phyloP scores from a whole-genome alignment of 2,329 filamentous ascomycete genomes.

The Ascosphaera pollenicola region DNA sequence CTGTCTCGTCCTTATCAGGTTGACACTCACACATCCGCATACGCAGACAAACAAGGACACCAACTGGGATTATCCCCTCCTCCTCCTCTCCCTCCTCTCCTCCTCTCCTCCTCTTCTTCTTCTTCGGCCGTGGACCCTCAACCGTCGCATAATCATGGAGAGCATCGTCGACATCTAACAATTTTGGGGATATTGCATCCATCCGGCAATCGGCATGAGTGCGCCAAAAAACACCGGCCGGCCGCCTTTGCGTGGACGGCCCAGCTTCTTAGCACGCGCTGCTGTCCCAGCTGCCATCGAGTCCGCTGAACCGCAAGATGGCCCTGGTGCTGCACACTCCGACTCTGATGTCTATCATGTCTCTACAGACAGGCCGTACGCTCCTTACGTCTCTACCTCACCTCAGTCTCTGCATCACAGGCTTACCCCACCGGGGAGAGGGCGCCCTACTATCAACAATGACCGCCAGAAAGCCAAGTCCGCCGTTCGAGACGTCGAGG shows the following conservation, averaged over 20 bases:
- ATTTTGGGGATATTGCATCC: neutral
- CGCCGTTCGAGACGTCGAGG: neutral
- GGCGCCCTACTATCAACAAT: neutral
- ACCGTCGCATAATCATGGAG: neutral
- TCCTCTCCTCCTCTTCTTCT: no score
- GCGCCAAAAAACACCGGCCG: neutral
- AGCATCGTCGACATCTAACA: neutral
- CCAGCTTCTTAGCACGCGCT: neutral
- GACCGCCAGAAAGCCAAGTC: no score
- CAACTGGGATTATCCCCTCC: no score
- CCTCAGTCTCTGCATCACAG: neutral
- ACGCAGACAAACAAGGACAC: no score
- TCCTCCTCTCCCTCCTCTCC: no score
- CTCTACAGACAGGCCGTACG: neutral
- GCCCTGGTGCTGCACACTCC: no score
- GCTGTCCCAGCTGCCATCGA: neutral
- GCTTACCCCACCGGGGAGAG: neutral
- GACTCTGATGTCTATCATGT: neutral
- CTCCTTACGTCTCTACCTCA: neutral
- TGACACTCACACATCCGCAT: no score
- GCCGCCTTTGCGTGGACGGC: conserved; percentile 1
- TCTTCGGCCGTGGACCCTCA: no score
- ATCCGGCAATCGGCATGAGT: neutral
- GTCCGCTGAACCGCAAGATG: neutral
- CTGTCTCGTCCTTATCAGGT: no score